Base-by-base conservation (phyloP, 176 grass and related monocot genomes). In the Ensete glaucum region DNA sequence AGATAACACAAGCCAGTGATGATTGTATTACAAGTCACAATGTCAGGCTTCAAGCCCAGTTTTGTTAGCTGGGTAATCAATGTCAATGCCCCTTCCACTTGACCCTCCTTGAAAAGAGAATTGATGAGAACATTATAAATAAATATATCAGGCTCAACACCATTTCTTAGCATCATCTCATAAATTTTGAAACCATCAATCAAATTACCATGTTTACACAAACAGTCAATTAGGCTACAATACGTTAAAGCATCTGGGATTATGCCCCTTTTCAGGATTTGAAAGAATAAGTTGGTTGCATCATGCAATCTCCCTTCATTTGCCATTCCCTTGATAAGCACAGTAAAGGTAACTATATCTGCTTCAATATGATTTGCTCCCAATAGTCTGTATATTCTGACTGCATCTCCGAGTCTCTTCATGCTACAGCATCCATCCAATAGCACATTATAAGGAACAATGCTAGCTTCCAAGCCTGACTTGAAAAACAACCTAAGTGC, bases 61-160 rank as follows among this genome's bases (percentile, higher is more conserved):
- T 64, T 63, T 23, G 19, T 64, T 52, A 77, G 74, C 20, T 53
- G 56, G 74, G 34, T 17, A 29, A 77, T 64, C 59, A 77, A 64
- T 64, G 24, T 62, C 29, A 60, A 20, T 3, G 53, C 71, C 71
- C 55, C 71, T 55, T 73, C 20, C 57, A 76, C 29, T 11, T 22
- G 57, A 3, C 74, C 58, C 74, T 76, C 57, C 58, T 63, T 76
- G 57, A 76, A 64, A 63, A 76, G 74, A 49, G 56, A 58, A 64
- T 76, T 76, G 27, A 76, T 64, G n/a, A 76, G 74, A 22, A 76
- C 34, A 76, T 76, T 76, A 76, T 76, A 76, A 64, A 76, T 50
- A 64, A 64, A 52, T 3, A 64, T 62, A 64, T 76, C 74, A 62
- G 58, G 74, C 9, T 76, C 23, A 51, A 64, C 58, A 64, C 56